These are phyloP conservation scores for Sodiomyces alkalinus DNA, from an alignment of 2,329 filamentous ascomycete genomes.

Conservation along the genomic window DNA sequence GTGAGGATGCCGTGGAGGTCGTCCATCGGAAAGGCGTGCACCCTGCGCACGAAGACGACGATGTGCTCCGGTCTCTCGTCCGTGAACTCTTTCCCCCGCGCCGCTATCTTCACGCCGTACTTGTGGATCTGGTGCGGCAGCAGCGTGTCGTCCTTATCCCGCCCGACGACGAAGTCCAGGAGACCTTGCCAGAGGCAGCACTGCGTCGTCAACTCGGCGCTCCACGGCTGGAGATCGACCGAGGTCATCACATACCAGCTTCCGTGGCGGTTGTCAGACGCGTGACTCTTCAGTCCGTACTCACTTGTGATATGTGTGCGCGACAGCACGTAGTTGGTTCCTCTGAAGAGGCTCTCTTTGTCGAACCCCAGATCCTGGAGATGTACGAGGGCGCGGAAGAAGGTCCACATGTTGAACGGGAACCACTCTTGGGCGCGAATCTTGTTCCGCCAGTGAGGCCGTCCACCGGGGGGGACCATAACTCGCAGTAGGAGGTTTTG, in stretches of 20 bases:
- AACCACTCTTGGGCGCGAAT: too few species aligned
- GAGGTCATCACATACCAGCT: neutral
- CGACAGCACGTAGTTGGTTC: neutral
- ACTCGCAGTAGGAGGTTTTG: too few species aligned
- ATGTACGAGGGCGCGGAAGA: neutral
- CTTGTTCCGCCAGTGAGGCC: too few species aligned
- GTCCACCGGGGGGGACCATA: too few species aligned
- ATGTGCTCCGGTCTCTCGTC: neutral
- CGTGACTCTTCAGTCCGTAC: neutral
- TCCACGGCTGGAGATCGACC: neutral
- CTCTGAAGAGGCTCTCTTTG: too few species aligned
- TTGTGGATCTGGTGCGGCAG: neutral
- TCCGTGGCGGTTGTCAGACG: neutral
- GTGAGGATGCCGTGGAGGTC: neutral
- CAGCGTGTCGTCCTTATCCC: neutral
- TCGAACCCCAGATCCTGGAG: neutral
- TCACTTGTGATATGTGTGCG: neutral
- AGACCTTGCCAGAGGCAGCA: neutral
- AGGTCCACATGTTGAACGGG: neutral
- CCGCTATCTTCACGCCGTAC: too few species aligned
- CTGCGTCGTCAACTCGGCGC: neutral
- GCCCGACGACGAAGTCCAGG: neutral
- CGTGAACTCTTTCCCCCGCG: too few species aligned
- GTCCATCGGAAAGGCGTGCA: neutral
- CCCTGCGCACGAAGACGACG: neutral